Evolutionary conservation across 768 basidiomycete species (phyloP), one percentile per base, ranked within the genome.

Genomic region (Suillus tomentosus): DNA sequence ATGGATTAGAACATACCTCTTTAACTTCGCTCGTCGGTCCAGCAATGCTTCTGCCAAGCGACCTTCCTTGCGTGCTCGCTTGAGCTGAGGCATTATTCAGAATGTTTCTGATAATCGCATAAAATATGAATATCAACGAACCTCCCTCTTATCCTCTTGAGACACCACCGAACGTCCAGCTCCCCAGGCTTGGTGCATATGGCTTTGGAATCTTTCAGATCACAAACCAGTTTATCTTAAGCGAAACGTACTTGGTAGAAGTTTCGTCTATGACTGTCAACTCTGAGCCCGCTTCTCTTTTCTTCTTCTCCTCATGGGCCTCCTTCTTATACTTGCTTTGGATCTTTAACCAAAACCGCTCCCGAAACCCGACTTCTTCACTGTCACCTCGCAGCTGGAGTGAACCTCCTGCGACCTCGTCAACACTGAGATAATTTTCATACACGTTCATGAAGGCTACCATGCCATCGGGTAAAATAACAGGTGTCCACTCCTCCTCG

Each of bases 401-500:
- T 45, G 85, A 76, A 1, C 94, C 94, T 24, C 95, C 94, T 9
- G 94, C 94, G 36, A 91, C 87, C 70, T 95, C 92, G 69, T 96
- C 95, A 50, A 96, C 79, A 60, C 86, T 76, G 51, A 97, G 84
- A 75, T 92, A 95, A 72, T 90, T 96, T 72, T 95, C 93, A 71
- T 96, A 95, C 11, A 92, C 82, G 75, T 89, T 94, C 86, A 88
- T 88, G 73, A 95, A 90, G 8, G 92, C 90, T 56, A 91, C 86
- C 89, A 94, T 92, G 48, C 92, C 92, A 64, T 91, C 92, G 11
- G 91, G 86, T 27, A 92, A 76, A 62, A 95, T 79, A 31, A 94
- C 84, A 17, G 94, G 90, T 3, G 90, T 91, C 92, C 94, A 97
- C 76, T 96, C 95, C 75, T 97, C 95, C 75, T 96, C 93, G 5